Conservation (phyloP, 1,139 yeast genomes). For the Candida glucosophila region DNA sequence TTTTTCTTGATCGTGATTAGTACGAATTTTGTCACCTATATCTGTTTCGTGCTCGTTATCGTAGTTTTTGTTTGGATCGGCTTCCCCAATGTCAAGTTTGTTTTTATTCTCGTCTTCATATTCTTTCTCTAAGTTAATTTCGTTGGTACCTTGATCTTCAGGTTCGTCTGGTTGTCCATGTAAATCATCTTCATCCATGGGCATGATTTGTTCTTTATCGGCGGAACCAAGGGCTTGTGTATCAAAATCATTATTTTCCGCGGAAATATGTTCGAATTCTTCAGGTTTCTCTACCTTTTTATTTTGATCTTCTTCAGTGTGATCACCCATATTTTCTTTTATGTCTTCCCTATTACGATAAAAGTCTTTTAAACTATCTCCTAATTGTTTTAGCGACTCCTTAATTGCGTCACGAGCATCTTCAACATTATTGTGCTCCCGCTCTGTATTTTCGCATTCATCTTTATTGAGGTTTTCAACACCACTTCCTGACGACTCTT, state of each 20-base stretch:
- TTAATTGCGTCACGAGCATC: slow-evolving; percentile 64
- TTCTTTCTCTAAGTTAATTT: slow-evolving; percentile 12
- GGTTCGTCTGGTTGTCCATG: slow-evolving; percentile 14
- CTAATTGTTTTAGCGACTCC: slow-evolving; percentile 78
- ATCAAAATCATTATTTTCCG: slow-evolving; percentile 63
- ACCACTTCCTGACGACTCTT: slow-evolving; percentile 60
- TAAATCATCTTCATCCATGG: slow-evolving; percentile 39
- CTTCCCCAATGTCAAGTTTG: neutral
- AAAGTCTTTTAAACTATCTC: slow-evolving; percentile 85
- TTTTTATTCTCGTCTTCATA: slow-evolving; percentile 4
- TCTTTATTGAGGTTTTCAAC: slow-evolving; percentile 1
- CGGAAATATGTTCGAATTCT: slow-evolving; percentile 88
- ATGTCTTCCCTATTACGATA: slow-evolving; percentile 89
- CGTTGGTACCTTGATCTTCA: slow-evolving; percentile 17
- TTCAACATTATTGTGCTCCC: slow-evolving; percentile 22
- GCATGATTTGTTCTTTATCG: slow-evolving; percentile 66
- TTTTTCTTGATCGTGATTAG: slow-evolving; percentile 18
- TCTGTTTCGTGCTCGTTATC: slow-evolving; percentile 15
- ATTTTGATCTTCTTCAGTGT: slow-evolving; percentile 31
- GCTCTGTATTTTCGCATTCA: slow-evolving; percentile 7
- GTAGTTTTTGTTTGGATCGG: neutral
- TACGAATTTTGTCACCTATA: too few relatives aligned
- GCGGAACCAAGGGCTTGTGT: slow-evolving; percentile 95
- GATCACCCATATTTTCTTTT: slow-evolving; percentile 42
- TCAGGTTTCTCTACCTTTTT: slow-evolving; percentile 56